Evolutionary conservation across 1,284 basidiomycete genomes (phyloP), one percentile per base, ranked within the genome.

Genomic region (Ustilago sp.): DNA sequence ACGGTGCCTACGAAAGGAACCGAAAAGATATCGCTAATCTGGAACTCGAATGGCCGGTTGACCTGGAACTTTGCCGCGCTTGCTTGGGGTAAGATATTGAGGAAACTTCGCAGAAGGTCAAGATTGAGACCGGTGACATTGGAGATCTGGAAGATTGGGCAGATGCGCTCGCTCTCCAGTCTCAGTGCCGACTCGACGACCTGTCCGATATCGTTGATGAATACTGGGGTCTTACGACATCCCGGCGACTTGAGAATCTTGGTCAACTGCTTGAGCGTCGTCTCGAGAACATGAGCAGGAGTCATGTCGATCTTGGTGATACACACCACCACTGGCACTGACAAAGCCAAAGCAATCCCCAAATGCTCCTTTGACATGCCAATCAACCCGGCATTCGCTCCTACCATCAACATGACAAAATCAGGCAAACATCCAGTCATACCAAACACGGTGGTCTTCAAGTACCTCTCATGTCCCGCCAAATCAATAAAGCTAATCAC

Each of bases 241-340:
- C 96, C 96, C 8, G 95, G 96, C 79, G 93, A 95, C 86, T 91
- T 93, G 67, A 99, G 88, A 39, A 98, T 94, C 88, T 98, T 98
- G 35, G 91, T 90, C 1, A 98, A 92, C 88, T 98, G 95, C 84
- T 93, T 94, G 65, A 94, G 89, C 0, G 96, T 98, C 85, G 96
- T 92, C 45, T 91, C 91, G 53, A 95, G 89, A 39, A 97, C 92
- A 76, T 97, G 94, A 15, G 92, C 89, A 1, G 96, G 96, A 0
- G 95, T 98, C 96, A 98, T 98, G 86, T 99, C 97, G 83, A 96
- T 93, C 93, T 98, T 98, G 15, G 95, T 98, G 59, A 98, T 92
- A 86, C 94, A 94, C 34, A 97, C 93, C 5, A 95, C 91, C 39
- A 99, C 92, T 1, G 96, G 96, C 1, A 99, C 93, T 79, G 92